Evolutionary conservation across 768 basidiomycete genomes (phyloP), one percentile per base, ranked within the genome.

Genomic region (Postia placenta): DNA sequence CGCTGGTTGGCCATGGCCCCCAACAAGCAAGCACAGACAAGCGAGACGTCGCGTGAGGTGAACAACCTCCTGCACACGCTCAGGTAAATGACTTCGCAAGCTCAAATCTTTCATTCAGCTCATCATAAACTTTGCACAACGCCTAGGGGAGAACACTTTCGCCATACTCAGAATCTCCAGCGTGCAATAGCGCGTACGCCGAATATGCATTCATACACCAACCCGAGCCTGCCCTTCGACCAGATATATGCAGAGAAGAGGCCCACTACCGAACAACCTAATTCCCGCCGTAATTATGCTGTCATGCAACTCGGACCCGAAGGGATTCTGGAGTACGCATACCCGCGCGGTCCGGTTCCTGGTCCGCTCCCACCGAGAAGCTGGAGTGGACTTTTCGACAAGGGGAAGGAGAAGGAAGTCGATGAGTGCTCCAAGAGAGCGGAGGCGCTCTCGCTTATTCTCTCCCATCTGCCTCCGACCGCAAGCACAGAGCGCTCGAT

Each of bases 71-170:
- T 83, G 27, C 78, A 78, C 51, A 77, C 67, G 3, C 64, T 81
- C 25, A 74, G 80, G 79, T 78, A 54, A 35, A 67, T 50, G 35
- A 26, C 25, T 43, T 46, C 41, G 49, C 19, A 41, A 40, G 49
- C 30, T 47, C 49, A 9, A 19, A 37, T 38, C 4, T 25, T 17
- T 41, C 30, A 24, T 33, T 33, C 24, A 15, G 15, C 30, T 33
- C 30, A 33, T 33, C 30, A 33, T 33, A 7, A 33, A 33, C 30
- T 7, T 15, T 33, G 30, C 15, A 33, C 15, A 15, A 7, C 37
- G 44, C 39, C 3, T 50, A 87, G 85, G 60, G 85, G 83, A 9
- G 86, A 89, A 61, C 81, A 87, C 37, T 86, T 82, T 50, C 74
- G 85, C 46, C 86, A 76, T 52, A 56, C 67, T 28, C 81, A 79